Evolutionary conservation across 352 stramenopile genomes (phyloP).

Genomic region (Phytophthora citricola): DNA sequence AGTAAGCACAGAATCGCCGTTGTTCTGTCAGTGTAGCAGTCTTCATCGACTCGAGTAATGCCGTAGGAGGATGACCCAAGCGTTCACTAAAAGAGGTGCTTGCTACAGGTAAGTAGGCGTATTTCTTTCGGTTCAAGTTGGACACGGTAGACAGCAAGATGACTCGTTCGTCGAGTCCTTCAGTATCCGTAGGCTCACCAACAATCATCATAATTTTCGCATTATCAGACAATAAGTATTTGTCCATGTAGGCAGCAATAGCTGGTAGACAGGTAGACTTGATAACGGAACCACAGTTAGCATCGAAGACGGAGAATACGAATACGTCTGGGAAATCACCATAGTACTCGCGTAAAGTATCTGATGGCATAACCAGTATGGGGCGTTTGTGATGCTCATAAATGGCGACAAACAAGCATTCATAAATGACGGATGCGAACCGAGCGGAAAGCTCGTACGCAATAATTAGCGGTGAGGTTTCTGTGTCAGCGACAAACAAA

Average conservation of each 20-base stretch:
- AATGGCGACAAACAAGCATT: conserved; percentile 41
- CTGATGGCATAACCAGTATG: conserved; percentile 40
- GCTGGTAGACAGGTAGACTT: conserved; percentile 9
- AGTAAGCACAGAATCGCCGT: conserved; percentile 54
- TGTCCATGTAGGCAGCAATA: conserved; percentile 7
- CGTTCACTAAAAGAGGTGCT: conserved; percentile 54
- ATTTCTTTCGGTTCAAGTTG: conserved; percentile 6
- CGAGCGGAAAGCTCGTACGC: conserved; percentile 19
- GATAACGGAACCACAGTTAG: conserved; percentile 2
- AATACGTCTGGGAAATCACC: conserved; percentile 39
- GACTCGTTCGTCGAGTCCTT: conserved; percentile 40
- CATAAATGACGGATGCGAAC: conserved; percentile 22
- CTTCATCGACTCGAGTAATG: conserved; percentile 27
- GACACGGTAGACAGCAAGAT: conserved; percentile 42
- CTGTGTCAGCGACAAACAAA: conserved; percentile 24
- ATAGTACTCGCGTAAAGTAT: conserved; percentile 12
- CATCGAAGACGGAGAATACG: conserved; percentile 46
- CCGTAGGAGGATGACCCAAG: conserved; percentile 24
- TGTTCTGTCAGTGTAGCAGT: not conserved
- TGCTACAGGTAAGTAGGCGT: conserved; percentile 39
- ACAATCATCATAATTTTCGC: conserved; percentile 38
- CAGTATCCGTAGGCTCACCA: conserved; percentile 32
- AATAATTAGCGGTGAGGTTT: conserved; percentile 24
- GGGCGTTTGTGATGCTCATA: conserved; percentile 29
- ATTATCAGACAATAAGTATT: conserved; percentile 9